Conservation (phyloP, 805 yeast species). For the Schizosaccharomyces octosporus region DNA sequence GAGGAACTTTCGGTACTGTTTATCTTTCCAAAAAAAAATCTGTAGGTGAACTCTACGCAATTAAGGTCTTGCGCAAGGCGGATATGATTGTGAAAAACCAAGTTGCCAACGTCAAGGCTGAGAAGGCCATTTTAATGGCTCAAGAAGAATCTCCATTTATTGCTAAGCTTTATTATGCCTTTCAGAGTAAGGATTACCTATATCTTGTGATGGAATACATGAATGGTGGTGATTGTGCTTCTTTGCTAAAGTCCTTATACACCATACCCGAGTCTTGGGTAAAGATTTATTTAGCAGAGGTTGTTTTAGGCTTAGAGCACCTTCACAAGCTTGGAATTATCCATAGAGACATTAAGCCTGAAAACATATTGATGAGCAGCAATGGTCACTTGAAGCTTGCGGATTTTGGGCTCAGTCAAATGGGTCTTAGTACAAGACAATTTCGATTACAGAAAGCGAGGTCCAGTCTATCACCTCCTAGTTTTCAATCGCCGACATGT, state of each 20-base stretch:
- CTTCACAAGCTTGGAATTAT: conserved; percentile 72
- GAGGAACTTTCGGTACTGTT: conserved; percentile 94
- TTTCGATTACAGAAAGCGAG: background rate
- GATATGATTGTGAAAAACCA: conserved; percentile 97
- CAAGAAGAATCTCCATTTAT: conserved; percentile 84
- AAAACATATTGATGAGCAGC: conserved; percentile 63
- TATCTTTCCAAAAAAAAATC: conserved; percentile 57
- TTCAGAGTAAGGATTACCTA: conserved; percentile 66
- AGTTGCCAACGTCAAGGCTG: conserved; percentile 79
- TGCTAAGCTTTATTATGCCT: conserved; percentile 66
- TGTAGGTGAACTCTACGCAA: conserved; percentile 89
- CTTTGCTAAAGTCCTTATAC: conserved; percentile 59
- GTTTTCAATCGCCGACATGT: background rate
- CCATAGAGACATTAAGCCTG: conserved; percentile 83
- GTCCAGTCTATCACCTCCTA: background rate
- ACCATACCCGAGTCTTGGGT: conserved; percentile 61
- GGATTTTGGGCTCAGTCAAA: conserved; percentile 66
- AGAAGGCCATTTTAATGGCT: conserved; percentile 73
- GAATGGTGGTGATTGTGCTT: conserved; percentile 88
- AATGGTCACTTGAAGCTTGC: conserved; percentile 78
- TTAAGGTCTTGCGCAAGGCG: conserved; percentile 68
- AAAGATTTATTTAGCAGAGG: conserved; percentile 64
- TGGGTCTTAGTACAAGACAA: conserved; percentile 56
- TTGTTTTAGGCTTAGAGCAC: conserved; percentile 71
- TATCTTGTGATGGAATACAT: conserved; percentile 90